A percentile compares a stretch with the other conserved stretches of the same genome.
Evolutionary conservation across 2,329 filamentous ascomycete species (phyloP).

Genomic region (Polychaeton citri): DNA sequence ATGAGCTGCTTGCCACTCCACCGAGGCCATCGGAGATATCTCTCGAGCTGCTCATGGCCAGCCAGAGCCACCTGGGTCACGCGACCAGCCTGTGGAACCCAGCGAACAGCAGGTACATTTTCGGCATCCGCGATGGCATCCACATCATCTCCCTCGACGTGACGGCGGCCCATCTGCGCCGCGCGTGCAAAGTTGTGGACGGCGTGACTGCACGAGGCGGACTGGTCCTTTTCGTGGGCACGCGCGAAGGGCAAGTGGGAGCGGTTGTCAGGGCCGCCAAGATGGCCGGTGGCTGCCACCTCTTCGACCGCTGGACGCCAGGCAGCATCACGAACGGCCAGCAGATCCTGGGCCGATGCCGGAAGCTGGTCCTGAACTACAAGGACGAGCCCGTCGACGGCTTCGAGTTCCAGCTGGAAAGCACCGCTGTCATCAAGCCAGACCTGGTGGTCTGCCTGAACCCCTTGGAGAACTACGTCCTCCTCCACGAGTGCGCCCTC

Average conservation of each 20-base stretch:
- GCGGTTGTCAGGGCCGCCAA: slow-evolving; percentile 70
- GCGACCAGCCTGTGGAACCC: slow-evolving; percentile 88
- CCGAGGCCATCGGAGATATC: slow-evolving; percentile 69
- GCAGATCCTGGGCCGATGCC: slow-evolving; percentile 62
- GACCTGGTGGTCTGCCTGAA: slow-evolving; percentile 90
- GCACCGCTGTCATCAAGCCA: slow-evolving; percentile 58
- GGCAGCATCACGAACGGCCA: slow-evolving; percentile 88
- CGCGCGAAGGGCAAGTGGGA: slow-evolving; percentile 65
- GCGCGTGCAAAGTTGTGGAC: slow-evolving; percentile 82
- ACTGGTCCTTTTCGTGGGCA: slow-evolving; percentile 82
- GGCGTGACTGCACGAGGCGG: slow-evolving; percentile 74
- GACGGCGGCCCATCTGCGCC: slow-evolving; percentile 78
- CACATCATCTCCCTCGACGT: slow-evolving; percentile 89
- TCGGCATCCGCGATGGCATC: slow-evolving; percentile 72
- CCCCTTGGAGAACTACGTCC: slow-evolving; percentile 77
- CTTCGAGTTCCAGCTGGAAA: slow-evolving; percentile 52
- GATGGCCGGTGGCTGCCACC: slow-evolving; percentile 65
- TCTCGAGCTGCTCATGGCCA: slow-evolving; percentile 78
- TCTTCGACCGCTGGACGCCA: slow-evolving; percentile 88
- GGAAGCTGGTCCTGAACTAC: slow-evolving; percentile 64
- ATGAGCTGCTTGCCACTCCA: slow-evolving; percentile 55
- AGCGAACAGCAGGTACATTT: slow-evolving; percentile 85
- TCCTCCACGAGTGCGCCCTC: slow-evolving; percentile 81
- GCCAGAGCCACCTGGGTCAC: slow-evolving; percentile 82
- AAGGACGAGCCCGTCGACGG: slow-evolving; percentile 50